phyloP scores from a whole-genome alignment of 2,329 filamentous ascomycete genomes.

The Aspergillus novofumigatus region DNA sequence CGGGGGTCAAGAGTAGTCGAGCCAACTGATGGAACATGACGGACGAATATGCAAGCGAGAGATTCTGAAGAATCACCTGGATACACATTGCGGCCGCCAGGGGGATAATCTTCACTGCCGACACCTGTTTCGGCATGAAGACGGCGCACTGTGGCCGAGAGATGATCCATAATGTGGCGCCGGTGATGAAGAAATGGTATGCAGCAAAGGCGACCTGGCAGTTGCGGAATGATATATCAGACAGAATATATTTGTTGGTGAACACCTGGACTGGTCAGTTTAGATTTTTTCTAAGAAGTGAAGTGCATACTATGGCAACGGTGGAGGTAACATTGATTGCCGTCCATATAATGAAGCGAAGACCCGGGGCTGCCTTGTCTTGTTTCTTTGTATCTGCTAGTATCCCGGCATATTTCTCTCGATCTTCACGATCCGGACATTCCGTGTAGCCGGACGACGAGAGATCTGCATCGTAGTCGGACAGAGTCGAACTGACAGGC shows the following conservation, averaged over 20 bases:
- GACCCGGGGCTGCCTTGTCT: neutral
- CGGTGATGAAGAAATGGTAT: constrained; percentile 21
- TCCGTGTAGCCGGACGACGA: neutral
- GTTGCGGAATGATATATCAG: constrained; percentile 15
- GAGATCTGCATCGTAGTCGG: constrained; percentile 3
- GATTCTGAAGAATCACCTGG: constrained; percentile 20
- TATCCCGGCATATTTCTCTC: neutral
- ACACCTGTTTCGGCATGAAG: constrained; percentile 15
- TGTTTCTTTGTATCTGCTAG: constrained; percentile 2
- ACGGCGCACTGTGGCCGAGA: constrained; percentile 15
- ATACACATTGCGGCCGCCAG: constrained; percentile 19
- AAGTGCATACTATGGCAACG: constrained; percentile 16
- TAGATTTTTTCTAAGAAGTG: neutral
- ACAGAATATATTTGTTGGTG: constrained; percentile 20
- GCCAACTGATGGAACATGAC: constrained; percentile 21
- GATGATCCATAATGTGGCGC: constrained; percentile 14
- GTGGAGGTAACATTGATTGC: constrained; percentile 16
- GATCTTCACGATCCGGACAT: neutral
- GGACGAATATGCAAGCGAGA: constrained; percentile 18
- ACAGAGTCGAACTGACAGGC: neutral
- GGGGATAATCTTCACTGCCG: constrained; percentile 13
- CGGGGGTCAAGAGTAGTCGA: constrained; percentile 17
- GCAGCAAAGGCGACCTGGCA: constrained; percentile 20
- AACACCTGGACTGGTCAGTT: constrained; percentile 12
- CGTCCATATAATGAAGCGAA: constrained; percentile 15